These are phyloP conservation scores for Posidonia oceanica DNA, from an alignment of 116 monocot species.

Conservation along the genomic window DNA sequence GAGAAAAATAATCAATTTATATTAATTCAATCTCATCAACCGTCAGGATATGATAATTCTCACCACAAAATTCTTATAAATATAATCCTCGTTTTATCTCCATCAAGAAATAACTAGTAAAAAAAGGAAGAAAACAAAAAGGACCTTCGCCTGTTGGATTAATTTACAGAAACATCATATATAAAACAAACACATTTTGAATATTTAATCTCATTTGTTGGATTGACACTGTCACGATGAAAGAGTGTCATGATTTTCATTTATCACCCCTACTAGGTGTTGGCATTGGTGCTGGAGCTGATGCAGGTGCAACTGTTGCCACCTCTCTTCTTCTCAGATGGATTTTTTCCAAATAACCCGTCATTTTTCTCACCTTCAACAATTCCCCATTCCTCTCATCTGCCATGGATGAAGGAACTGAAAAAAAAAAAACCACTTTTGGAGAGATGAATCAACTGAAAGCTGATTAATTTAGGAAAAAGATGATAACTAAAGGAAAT, in stretches of 20 bases:
- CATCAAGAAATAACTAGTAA: too few relatives aligned
- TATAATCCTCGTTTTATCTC: too few relatives aligned
- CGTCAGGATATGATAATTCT: too few relatives aligned
- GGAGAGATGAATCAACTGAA: not conserved
- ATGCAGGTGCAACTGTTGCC: not conserved
- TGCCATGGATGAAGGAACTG: not conserved
- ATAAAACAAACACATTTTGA: not conserved
- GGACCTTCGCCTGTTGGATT: not conserved
- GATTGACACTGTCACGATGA: not conserved
- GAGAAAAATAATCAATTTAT: not conserved
- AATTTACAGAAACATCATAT: not conserved
- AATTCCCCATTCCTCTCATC: conserved; percentile 12
- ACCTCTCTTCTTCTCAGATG: conserved; percentile 9
- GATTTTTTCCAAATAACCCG: conserved; percentile 15
- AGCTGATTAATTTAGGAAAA: not conserved
- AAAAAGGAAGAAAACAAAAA: not conserved
- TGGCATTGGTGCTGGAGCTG: conserved; percentile 19
- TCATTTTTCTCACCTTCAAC: conserved; percentile 40
- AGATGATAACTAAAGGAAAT: not conserved
- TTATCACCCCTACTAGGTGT: not conserved
- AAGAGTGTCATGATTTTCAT: not conserved
- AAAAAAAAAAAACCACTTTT: not conserved
- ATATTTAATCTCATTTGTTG: too few relatives aligned
- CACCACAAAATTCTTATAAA: too few relatives aligned
- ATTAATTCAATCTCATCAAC: too few relatives aligned